Evolutionary conservation across 2,329 filamentous ascomycete genomes (phyloP).

Genomic region (Sclerotinia nivalis): DNA sequence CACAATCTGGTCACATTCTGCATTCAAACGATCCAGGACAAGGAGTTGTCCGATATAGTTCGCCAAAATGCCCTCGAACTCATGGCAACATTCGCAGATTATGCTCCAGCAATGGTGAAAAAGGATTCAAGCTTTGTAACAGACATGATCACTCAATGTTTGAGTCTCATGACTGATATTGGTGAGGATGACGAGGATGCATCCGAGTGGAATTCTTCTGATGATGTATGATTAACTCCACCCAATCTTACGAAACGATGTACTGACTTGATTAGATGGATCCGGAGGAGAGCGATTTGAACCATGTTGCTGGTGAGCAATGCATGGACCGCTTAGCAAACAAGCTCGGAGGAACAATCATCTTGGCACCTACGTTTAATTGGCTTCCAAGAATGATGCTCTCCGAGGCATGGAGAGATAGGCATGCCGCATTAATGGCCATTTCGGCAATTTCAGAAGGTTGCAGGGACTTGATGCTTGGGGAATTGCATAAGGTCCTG

Average conservation of each 20-base stretch:
- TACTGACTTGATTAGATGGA: constrained; percentile 63
- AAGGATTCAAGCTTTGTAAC: constrained; percentile 89
- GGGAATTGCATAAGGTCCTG: constrained; percentile 89
- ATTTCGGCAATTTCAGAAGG: constrained; percentile 98
- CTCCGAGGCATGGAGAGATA: constrained; percentile 89
- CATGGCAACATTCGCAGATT: constrained; percentile 97
- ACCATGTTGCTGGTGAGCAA: constrained; percentile 96
- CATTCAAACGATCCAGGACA: constrained; percentile 91
- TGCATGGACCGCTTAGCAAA: constrained; percentile 98
- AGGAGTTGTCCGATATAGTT: constrained; percentile 85
- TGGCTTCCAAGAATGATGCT: constrained; percentile 99
- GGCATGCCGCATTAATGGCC: constrained; percentile 96
- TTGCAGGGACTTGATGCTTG: constrained; percentile 92
- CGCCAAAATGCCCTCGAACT: constrained; percentile 94
- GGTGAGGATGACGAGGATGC: constrained; percentile 94
- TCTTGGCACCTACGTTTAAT: constrained; percentile 89
- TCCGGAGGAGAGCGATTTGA: constrained; percentile 91
- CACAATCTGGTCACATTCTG: constrained; percentile 89
- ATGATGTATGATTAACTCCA: constrained; percentile 63
- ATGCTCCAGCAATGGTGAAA: constrained; percentile 89
- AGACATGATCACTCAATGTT: constrained; percentile 97
- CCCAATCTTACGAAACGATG: constrained; percentile 29
- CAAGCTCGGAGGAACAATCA: constrained; percentile 91
- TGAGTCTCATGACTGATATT: constrained; percentile 97
- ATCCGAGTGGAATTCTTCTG: constrained; percentile 85